Conservation (phyloP, 306 rosid genomes). For the Lupinus albus region DNA sequence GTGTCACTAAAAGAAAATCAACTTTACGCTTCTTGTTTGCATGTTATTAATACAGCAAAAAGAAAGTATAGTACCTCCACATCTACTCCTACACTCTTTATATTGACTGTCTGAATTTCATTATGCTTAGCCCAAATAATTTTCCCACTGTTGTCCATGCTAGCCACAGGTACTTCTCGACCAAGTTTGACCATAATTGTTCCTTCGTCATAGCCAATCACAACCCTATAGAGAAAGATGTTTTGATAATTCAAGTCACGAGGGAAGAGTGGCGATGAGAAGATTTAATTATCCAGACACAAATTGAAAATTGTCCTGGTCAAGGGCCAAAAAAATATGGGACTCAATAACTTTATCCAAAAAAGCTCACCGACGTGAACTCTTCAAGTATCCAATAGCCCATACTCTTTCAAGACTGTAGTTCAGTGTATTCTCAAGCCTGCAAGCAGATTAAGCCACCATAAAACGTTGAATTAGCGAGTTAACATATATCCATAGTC, state of each 20-base stretch:
- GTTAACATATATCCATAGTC: background rate
- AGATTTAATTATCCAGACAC: slow-evolving; percentile 31
- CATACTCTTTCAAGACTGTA: slow-evolving; percentile 98
- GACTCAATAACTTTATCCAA: background rate
- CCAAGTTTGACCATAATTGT: slow-evolving; percentile 98
- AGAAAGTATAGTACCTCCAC: slow-evolving; percentile 62
- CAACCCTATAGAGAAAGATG: slow-evolving; percentile 62
- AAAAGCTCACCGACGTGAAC: slow-evolving; percentile 83
- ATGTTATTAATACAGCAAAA: slow-evolving; percentile 22
- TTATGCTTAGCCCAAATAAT: slow-evolving; percentile 98
- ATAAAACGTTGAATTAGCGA: slow-evolving; percentile 22
- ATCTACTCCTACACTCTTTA: slow-evolving; percentile 92
- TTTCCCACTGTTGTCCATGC: slow-evolving; percentile 98
- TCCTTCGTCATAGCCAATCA: slow-evolving; percentile 98
- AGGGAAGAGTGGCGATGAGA: slow-evolving; percentile 10
- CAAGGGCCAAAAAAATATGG: slow-evolving; percentile 11
- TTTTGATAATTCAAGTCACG: slow-evolving; percentile 16
- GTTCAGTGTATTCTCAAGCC: slow-evolving; percentile 95
- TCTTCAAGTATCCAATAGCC: slow-evolving; percentile 94
- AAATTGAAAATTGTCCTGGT: slow-evolving; percentile 24
- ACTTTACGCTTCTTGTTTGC: slow-evolving; percentile 23
- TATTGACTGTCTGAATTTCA: slow-evolving; percentile 95
- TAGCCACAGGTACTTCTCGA: slow-evolving; percentile 95
- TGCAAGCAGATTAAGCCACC: slow-evolving; percentile 48
- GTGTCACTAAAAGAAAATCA: slow-evolving; percentile 31